Base-by-base conservation (phyloP, 768 basidiomycete genomes). In the Postia placenta region DNA sequence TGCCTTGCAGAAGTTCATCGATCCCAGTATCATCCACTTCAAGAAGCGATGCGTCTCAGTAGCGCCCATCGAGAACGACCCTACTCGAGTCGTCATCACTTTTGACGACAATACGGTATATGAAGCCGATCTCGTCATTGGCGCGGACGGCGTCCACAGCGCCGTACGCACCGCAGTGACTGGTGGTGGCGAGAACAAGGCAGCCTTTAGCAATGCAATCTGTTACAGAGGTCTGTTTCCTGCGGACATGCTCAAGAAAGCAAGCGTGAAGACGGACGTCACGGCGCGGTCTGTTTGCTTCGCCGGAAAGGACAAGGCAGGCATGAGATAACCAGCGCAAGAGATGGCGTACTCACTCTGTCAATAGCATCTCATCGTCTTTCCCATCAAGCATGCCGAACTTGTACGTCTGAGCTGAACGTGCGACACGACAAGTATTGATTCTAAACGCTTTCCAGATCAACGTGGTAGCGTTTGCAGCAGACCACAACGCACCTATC, bases 361-460 rank as follows among this genome's bases (percentile, higher is more conserved):
- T 42, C n/a, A 23, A 4, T 50, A 81, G 79, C 79, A 81, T 55
- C 62, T 80, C 26, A 74, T 81, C 33, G 68, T 71, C 0, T 78
- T 74, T 55, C 74, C 78, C 0, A 73, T 81, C 45, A 66, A 69
- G 57, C 65, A 61, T 11, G 66, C 68, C 7, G 61, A 65, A 43
- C 60, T 72, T 17, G 79, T 80, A 47, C 7, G 60, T 48, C n/a
- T n/a, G n/a, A n/a, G n/a, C n/a, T n/a, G n/a, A n/a, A n/a, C n/a
- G n/a, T n/a, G n/a, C n/a, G n/a, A n/a, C n/a, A n/a, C n/a, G n/a
- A n/a, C n/a, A n/a, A n/a, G n/a, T n/a, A n/a, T n/a, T n/a, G n/a
- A n/a, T n/a, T n/a, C n/a, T n/a, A n/a, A n/a, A n/a, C n/a, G n/a
- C n/a, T 40, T 37, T 28, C 74, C 36, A 60, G 60, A 54, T 63